Base-by-base conservation (phyloP, 148 eudicot genomes). In the Fallopia convolvulus region DNA sequence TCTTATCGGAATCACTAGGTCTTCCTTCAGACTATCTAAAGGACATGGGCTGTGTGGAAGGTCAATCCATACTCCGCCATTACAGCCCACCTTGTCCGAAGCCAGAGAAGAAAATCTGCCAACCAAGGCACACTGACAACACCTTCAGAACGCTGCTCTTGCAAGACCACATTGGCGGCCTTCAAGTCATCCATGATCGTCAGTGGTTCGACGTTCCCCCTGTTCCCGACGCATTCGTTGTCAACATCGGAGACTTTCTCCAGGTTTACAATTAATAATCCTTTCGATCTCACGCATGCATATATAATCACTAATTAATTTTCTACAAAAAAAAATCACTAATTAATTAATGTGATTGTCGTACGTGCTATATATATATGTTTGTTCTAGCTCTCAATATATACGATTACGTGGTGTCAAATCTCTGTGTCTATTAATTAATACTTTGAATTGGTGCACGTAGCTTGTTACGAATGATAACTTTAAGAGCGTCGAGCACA, bases 401-500 rank as follows among this genome's bases (percentile, higher is more conserved):
- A 26, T 26, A 26, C 30, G 30, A 26, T 26, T 26, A 26, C 30
- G 30, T 26, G 30, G 30, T 26, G 30, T 26, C 30, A 26, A 26
- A 1, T 26, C 30, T 26, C 30, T 26, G 1, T 26, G 30, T 26
- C 30, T 26, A 0, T 26, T 26, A 26, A 26, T 26, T 26, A 26
- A 26, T 26, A 26, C 30, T 26, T 26, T 26, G 30, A 26, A 26
- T 26, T 26, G 30, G 30, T 26, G 30, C 30, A 26, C 30, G 30
- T 26, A 87, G 88, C 81, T 90, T 26, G 77, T 88, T 32, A 60
- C 91, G 17, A 90, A 90, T 39, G 93, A 88, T 77, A 88, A 83
- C 68, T 84, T 90, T 77, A 88, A 80, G 52, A 90, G 93, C 36
- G 79, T 85, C 33, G 78, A 86, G 33, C 93, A 90, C 48, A 83